phyloP scores from a whole-genome alignment of 176 grass and related monocot species.

The Hyparrhenia diplandra region DNA sequence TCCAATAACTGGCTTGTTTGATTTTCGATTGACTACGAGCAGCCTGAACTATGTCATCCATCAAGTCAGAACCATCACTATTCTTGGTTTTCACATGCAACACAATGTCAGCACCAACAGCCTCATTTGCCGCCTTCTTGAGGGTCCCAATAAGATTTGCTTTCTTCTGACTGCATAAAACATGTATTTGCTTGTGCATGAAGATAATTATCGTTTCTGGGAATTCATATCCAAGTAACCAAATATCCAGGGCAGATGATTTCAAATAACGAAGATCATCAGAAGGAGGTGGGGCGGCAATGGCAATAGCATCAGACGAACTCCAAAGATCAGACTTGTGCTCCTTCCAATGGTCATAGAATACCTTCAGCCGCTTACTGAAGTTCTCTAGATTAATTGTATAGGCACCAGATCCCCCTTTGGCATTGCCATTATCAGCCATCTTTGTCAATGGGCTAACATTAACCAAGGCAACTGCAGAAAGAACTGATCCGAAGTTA shows the following conservation, averaged over 20 bases:
- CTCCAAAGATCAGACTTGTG: constrained; percentile 19
- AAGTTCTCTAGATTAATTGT: constrained; percentile 29
- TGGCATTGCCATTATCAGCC: not conserved
- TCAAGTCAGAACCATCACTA: constrained; percentile 33
- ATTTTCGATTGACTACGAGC: constrained; percentile 33
- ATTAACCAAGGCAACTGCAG: not conserved
- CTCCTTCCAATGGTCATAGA: constrained; percentile 35
- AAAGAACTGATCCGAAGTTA: not conserved
- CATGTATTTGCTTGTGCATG: constrained; percentile 19
- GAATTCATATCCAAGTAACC: constrained; percentile 27
- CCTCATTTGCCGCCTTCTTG: constrained; percentile 5
- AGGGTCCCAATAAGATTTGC: not conserved
- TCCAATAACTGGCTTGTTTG: constrained; percentile 26
- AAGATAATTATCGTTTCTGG: constrained; percentile 34
- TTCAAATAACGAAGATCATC: constrained; percentile 35
- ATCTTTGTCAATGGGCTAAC: not conserved
- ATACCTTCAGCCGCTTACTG: constrained; percentile 24
- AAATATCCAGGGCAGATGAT: constrained; percentile 24
- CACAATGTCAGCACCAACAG: constrained; percentile 18
- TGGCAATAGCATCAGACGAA: constrained; percentile 11
- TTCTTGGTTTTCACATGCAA: constrained; percentile 48
- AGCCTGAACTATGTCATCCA: constrained; percentile 50
- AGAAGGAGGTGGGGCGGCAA: constrained; percentile 42
- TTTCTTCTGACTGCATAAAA: constrained; percentile 12
- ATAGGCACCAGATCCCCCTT: not conserved